Conservation (phyloP, 192 early-diverging fungal species). For the Coemansia aciculifera region DNA sequence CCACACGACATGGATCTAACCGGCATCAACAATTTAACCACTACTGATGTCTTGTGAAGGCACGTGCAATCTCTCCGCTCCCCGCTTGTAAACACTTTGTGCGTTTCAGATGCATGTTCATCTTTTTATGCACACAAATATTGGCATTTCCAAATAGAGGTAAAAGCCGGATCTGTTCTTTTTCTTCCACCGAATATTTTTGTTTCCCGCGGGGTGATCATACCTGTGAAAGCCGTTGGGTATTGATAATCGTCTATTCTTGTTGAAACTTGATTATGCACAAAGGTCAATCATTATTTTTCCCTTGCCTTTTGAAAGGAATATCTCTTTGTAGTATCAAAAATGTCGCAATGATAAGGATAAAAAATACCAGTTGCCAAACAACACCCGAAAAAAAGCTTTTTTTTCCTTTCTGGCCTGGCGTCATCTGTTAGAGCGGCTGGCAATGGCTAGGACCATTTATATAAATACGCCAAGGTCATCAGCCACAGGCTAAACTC, state of each 20-base stretch:
- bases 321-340: not conserved
- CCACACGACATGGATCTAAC: constrained; percentile 37
- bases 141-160: too few species aligned
- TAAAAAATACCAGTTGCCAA: not conserved
- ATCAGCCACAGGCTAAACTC: not conserved
- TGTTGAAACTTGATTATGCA: not conserved
- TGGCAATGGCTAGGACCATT: not conserved
- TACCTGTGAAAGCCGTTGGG: not conserved
- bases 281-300: not conserved
- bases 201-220: not conserved
- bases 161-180: too few species aligned
- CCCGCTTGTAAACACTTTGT: too few species aligned
- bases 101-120: not conserved
- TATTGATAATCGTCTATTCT: not conserved
- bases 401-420: not conserved
- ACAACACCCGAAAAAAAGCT: not conserved
- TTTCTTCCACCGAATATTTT: not conserved
- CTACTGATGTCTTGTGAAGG: not conserved
- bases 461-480: not conserved
- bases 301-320: not conserved
- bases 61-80: not conserved
- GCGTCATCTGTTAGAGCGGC: not conserved
- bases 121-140: not conserved
- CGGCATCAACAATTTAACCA: constrained; percentile 6
- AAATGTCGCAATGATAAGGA: not conserved